Base-by-base conservation (phyloP, 2,329 filamentous ascomycete genomes). In the Colletotrichum sp. region DNA sequence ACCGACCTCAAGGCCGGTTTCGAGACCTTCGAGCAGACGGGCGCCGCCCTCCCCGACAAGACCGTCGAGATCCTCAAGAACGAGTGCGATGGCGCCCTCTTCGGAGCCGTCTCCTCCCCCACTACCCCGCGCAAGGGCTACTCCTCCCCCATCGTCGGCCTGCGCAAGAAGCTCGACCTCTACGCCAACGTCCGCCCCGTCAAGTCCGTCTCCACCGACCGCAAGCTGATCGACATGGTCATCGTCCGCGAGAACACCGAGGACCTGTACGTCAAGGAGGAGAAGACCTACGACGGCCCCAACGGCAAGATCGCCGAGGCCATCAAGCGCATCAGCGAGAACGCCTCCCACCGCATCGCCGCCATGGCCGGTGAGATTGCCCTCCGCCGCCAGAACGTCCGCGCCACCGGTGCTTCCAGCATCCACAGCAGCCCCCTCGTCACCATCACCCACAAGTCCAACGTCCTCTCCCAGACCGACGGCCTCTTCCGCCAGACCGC, bases 191-290 rank as follows among this genome's bases (percentile, higher is more conserved):
- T 99, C 67, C 94, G 97, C 48, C 96, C 96, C 70, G 97, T 99
- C 85, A 98, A 98, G 89, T 94, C 94, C 61, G 92, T 95, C 78
- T 82, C 88, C 77, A 94, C 92, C 38, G 90, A 92, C 71, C 80
- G 86, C 61, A 90, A 89, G 81, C 94, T 94, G 78, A 96, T 98
- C 82, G 97, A 99, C 87, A 94, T 99, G 85, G 97, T 99, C 82
- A 99, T 99, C 82, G 97, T 99, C 71, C 95, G 97, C 79, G 97
- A 99, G 87, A 99, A 99, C 89, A 99, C 97, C 36, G 97, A 99
- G 88, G 97, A 99, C 85, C 91, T 99, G 55, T 98, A 98, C 86
- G 96, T 99, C 81, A 99, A 99, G 89, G 94, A 99, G 85, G 97
- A 99, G 89, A 93, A 90, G 85, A 98, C 96, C 26, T 93, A 92